These are phyloP conservation scores for Penicillium sp. DNA, from an alignment of 2,329 filamentous ascomycete species.

Conservation along the genomic window DNA sequence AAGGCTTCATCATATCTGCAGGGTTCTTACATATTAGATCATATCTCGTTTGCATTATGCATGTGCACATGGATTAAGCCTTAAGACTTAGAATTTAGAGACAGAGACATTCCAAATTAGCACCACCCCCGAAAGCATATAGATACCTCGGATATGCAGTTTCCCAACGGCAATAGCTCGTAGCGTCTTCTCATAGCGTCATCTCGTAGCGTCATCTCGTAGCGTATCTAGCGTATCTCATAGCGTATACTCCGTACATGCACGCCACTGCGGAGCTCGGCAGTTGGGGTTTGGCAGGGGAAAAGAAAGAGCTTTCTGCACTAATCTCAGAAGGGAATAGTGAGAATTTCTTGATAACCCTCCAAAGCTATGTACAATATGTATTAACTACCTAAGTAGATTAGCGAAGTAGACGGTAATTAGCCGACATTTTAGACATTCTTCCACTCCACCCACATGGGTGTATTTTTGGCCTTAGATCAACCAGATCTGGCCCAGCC, in stretches of 20 bases:
- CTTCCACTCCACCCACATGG: background rate
- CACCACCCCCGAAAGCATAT: constrained; percentile 6
- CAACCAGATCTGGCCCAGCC: constrained; percentile 19
- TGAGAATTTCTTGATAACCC: background rate
- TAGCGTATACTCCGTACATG: background rate
- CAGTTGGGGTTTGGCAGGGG: constrained; percentile 18
- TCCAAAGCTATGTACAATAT: background rate
- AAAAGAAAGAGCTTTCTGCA: background rate
- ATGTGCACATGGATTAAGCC: background rate
- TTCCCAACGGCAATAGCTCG: background rate
- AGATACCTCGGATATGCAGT: background rate
- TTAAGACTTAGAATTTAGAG: background rate
- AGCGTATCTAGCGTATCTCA: background rate
- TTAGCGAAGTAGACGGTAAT: background rate
- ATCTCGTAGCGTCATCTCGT: too few relatives aligned
- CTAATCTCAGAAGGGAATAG: constrained; percentile 16
- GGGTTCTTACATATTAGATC: background rate
- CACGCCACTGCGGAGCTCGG: constrained; percentile 17
- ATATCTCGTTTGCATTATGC: background rate
- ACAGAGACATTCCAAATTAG: constrained; percentile 10
- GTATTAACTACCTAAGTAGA: background rate
- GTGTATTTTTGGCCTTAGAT: constrained; percentile 3
- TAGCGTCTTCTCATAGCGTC: too few relatives aligned
- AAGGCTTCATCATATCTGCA: too few relatives aligned
- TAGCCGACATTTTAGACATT: background rate